A percentile compares a stretch with the other conserved stretches of the same genome.
These are phyloP conservation scores for Cucumis hystrix DNA, from an alignment of 306 rosid genomes.

Conservation along the genomic window DNA sequence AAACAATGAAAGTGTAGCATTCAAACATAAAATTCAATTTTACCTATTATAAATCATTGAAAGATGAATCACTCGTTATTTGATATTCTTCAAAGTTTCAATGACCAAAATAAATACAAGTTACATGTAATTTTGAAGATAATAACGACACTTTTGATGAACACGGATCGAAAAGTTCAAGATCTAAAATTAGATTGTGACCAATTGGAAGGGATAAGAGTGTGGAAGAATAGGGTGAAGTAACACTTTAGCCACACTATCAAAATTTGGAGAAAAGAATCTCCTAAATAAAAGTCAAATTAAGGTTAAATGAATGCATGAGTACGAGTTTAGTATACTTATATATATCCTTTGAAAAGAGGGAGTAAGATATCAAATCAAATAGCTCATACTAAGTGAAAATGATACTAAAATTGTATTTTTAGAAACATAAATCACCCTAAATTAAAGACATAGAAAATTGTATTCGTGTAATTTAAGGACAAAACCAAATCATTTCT, in stretches of 20 bases:
- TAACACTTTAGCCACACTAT: neutral
- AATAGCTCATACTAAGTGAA: neutral
- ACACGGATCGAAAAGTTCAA: too few relatives aligned
- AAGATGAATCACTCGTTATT: accelerated
- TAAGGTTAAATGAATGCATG: neutral
- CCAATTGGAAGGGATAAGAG: too few relatives aligned
- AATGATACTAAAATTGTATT: too few relatives aligned
- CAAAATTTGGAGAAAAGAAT: neutral
- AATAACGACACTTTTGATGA: too few relatives aligned
- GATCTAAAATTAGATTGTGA: too few relatives aligned
- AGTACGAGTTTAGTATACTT: neutral
- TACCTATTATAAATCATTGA: too few relatives aligned
- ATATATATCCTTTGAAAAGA: neutral
- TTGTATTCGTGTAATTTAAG: neutral
- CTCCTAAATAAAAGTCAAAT: neutral
- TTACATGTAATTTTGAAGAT: too few relatives aligned
- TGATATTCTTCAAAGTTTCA: too few relatives aligned
- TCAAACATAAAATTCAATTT: too few relatives aligned
- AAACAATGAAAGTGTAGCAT: too few relatives aligned
- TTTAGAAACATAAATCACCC: neutral
- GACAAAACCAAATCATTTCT: neutral
- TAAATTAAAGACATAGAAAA: neutral
- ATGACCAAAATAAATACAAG: too few relatives aligned
- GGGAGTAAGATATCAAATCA: neutral
- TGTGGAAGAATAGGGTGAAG: too few relatives aligned